Evolutionary conservation across 441 rosid genomes (phyloP).

Genomic region (Populus hybrid): DNA sequence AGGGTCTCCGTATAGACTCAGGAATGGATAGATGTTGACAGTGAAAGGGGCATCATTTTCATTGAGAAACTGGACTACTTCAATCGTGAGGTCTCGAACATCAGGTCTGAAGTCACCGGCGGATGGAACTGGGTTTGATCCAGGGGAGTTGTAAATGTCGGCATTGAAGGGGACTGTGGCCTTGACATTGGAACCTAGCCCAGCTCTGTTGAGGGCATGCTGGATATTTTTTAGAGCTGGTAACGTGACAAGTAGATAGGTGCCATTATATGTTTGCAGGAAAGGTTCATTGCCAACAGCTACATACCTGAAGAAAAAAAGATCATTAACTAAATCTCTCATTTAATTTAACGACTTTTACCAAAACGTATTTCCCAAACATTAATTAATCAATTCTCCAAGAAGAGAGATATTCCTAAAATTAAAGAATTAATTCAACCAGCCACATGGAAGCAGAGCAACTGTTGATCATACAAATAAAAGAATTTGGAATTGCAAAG

Average conservation of each 20-base stretch:
- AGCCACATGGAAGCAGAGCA: background rate
- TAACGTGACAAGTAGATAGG: constrained; percentile 43
- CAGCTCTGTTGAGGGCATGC: constrained; percentile 68
- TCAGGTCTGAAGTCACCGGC: constrained; percentile 72
- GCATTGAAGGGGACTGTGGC: constrained; percentile 82
- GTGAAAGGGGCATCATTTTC: constrained; percentile 59
- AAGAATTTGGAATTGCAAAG: background rate
- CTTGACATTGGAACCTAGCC: constrained; percentile 57
- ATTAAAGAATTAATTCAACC: background rate
- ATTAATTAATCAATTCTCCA: background rate
- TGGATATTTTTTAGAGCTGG: constrained; percentile 80
- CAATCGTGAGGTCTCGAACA: constrained; percentile 40
- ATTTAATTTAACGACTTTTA: no score
- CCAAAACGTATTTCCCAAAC: background rate
- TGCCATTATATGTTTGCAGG: constrained; percentile 63
- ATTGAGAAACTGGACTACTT: constrained; percentile 53
- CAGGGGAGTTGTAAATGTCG: constrained; percentile 58
- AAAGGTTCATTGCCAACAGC: constrained; percentile 92
- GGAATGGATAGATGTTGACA: constrained; percentile 85
- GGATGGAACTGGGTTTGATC: constrained; percentile 57
- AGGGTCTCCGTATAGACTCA: constrained; percentile 70
- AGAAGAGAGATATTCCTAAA: background rate
- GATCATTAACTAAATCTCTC: background rate
- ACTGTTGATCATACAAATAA: background rate
- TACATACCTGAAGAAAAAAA: constrained; percentile 43